Evolutionary conservation across 352 stramenopile species (phyloP).

Genomic region (Phytophthora capsici): DNA sequence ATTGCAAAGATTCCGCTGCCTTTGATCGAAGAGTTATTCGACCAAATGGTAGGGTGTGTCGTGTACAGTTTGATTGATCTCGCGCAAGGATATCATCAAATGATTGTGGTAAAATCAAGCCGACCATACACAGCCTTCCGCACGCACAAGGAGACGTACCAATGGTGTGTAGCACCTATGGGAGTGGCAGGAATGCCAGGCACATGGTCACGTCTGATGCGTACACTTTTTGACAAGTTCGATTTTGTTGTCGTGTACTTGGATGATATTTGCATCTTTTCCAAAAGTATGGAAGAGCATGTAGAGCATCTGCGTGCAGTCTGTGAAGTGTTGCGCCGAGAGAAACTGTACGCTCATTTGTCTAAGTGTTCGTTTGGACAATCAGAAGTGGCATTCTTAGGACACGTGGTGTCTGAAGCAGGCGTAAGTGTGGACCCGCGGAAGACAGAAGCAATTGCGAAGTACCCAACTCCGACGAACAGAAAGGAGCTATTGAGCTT

Average conservation of each 20-base stretch:
- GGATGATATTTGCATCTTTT: constrained; percentile 45
- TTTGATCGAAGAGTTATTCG: constrained; percentile 27
- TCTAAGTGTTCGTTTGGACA: constrained; percentile 37
- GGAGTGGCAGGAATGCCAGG: constrained; percentile 46
- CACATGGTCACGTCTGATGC: constrained; percentile 47
- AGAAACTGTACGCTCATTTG: constrained; percentile 29
- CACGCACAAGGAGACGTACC: constrained; percentile 40
- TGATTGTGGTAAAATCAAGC: constrained; percentile 13
- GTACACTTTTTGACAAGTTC: constrained; percentile 31
- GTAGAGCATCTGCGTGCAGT: constrained; percentile 30
- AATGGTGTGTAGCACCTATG: constrained; percentile 54
- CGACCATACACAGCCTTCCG: constrained; percentile 45
- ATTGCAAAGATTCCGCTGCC: constrained; percentile 24
- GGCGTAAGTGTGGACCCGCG: constrained; percentile 21
- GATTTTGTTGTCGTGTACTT: constrained; percentile 45
- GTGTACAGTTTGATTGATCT: constrained; percentile 35
- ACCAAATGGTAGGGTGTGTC: constrained; percentile 15
- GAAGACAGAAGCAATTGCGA: constrained; percentile 34
- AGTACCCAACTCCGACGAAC: constrained; percentile 14
- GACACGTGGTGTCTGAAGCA: constrained; percentile 28
- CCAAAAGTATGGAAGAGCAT: constrained; percentile 13
- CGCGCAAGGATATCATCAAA: constrained; percentile 44
- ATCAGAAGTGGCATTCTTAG: constrained; percentile 30
- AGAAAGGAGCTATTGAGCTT: constrained; percentile 41
- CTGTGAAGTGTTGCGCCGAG: constrained; percentile 25